phyloP scores from a whole-genome alignment of 2,329 filamentous ascomycete species.

The Stagonosporopsis tanaceti region DNA sequence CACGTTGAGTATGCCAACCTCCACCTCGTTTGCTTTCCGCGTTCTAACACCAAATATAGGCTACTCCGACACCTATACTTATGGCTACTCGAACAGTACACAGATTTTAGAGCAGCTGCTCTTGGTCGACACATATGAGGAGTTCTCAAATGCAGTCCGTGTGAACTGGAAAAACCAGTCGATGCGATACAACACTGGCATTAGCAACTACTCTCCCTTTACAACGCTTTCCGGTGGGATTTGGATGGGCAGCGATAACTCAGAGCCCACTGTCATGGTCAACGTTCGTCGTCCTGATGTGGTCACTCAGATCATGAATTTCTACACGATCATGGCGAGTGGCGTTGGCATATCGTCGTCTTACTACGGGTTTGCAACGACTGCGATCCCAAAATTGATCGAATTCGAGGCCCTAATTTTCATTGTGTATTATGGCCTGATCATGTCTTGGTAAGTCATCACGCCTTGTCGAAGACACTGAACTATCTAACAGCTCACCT shows the following conservation, averaged over 20 bases:
- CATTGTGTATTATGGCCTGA: slow-evolving; percentile 73
- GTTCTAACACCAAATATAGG: not conserved
- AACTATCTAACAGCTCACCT: slow-evolving; percentile 65
- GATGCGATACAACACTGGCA: slow-evolving; percentile 58
- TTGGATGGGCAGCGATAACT: slow-evolving; percentile 28
- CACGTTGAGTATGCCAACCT: slow-evolving; percentile 19
- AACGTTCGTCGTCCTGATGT: slow-evolving; percentile 53
- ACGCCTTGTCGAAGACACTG: not conserved
- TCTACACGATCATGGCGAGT: slow-evolving; percentile 27
- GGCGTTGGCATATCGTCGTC: slow-evolving; percentile 30
- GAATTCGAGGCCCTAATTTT: slow-evolving; percentile 59
- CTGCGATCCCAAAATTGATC: slow-evolving; percentile 19
- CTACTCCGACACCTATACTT: not conserved
- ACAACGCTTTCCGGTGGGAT: slow-evolving; percentile 52
- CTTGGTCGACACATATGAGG: slow-evolving; percentile 67
- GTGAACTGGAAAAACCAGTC: slow-evolving; percentile 70
- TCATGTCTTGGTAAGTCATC: slow-evolving; percentile 63
- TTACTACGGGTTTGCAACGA: slow-evolving; percentile 26
- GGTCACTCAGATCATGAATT: slow-evolving; percentile 25
- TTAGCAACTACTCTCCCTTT: not conserved
- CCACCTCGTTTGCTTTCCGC: too few species aligned
- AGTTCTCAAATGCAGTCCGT: slow-evolving; percentile 63
- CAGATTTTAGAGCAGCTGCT: slow-evolving; percentile 48
- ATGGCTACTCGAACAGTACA: slow-evolving; percentile 29
- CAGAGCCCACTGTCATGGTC: slow-evolving; percentile 26